Conservation (phyloP, 2,329 filamentous ascomycete genomes). For the Fusarium albidum region DNA sequence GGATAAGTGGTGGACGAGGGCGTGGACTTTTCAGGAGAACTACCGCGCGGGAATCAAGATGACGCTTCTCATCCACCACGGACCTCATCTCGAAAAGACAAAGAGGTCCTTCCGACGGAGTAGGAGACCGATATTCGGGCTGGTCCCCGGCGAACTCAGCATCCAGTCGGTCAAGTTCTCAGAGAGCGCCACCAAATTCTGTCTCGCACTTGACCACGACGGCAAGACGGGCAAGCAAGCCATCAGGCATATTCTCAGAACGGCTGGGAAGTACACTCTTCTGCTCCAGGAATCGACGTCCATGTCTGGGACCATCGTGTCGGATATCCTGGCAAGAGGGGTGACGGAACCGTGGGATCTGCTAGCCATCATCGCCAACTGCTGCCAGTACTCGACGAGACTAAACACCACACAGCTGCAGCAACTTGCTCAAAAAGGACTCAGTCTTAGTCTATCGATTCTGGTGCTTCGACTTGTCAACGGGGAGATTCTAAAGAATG, state of each 20-base stretch:
- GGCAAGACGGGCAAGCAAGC: not conserved
- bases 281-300: slow-evolving; percentile 32
- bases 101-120: slow-evolving; percentile 28
- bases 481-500: slow-evolving; percentile 46
- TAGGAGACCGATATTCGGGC: slow-evolving; percentile 9
- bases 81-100: slow-evolving; percentile 16
- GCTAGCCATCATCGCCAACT: slow-evolving; percentile 44
- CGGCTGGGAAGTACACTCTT: slow-evolving; percentile 40
- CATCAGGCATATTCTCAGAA: slow-evolving; percentile 22
- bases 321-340: slow-evolving; percentile 34
- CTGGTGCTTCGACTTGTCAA: slow-evolving; percentile 43
- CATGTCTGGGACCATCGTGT: slow-evolving; percentile 39
- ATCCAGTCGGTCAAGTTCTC: slow-evolving; percentile 34
- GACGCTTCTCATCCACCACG: slow-evolving; percentile 41
- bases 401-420: slow-evolving; percentile 33
- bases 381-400: slow-evolving; percentile 42
- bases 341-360: slow-evolving; percentile 38
- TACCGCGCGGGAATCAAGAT: slow-evolving; percentile 41
- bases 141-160: slow-evolving; percentile 37
- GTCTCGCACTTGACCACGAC: slow-evolving; percentile 27
- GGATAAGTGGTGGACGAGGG: slow-evolving; percentile 43
- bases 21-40: slow-evolving; percentile 48
- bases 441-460: slow-evolving; percentile 39
- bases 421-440: not conserved
- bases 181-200: slow-evolving; percentile 36